Evolutionary conservation across 495 filamentous ascomycete species (phyloP), one percentile per base, ranked within the genome.

Genomic region (Entonaema liquescens): DNA sequence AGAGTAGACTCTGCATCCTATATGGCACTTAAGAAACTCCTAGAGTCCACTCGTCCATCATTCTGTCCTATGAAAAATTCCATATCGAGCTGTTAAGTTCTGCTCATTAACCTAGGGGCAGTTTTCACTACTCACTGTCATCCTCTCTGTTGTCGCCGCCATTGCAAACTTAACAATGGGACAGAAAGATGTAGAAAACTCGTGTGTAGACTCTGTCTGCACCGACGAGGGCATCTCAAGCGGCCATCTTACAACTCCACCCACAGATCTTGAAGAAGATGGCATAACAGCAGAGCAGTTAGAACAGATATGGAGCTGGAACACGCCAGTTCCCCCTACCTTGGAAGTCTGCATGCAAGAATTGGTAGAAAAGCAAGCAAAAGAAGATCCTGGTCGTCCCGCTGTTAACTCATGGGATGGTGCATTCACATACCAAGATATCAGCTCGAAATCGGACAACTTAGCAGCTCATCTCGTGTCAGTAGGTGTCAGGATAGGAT

Each of bases 341-440:
- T 68, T 82, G 50, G 71, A 75, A 42, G 59, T 62, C 25, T 81
- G 78, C 47, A 81, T 83, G 75, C 80, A 83, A 52, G 78, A 82
- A 29, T 59, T 81, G 60, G 78, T 83, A 55, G 74, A 71, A 17
- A 71, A 76, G 13, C 76, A 77, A 55, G 74, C 75, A 33, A 61
- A 40, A 15, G 62, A 59, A 31, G 58, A 66, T 29, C 80, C 81
- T 0, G 57, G 62, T 31, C 71, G 72, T 15, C 44, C 71, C 0
- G 81, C 81, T n/a, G 75, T 83, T 42, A 54, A 75, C 29, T 80
- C 79, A 0, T 90, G 89, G 88, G 89, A 91, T 78, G 89, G 88
- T 17, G 78, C 62, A 28, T 78, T 90, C 63, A 88, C 87, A 1
- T 91, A 85, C 70, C 65, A 66, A 21, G 82, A 90, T 52, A 75